phyloP scores from a whole-genome alignment of 768 basidiomycete species.

The Amanita muscaria region DNA sequence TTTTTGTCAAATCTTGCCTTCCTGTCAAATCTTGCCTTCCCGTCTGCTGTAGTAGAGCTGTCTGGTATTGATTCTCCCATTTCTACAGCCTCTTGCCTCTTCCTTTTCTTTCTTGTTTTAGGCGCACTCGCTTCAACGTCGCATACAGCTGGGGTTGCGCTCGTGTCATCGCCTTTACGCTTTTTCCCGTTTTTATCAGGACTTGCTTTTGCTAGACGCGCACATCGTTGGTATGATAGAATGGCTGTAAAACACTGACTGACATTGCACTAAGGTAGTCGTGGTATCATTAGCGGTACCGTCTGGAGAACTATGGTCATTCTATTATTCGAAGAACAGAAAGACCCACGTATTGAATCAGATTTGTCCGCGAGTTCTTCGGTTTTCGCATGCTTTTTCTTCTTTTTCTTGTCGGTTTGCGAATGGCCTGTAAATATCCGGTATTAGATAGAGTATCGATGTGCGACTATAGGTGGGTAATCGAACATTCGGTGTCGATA shows the following conservation, averaged over 20 bases:
- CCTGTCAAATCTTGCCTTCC: no score
- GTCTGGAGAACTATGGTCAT: no score
- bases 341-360: background rate
- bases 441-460: background rate
- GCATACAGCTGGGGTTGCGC: conserved; percentile 4
- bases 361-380: background rate
- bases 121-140: conserved; percentile 12
- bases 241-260: background rate
- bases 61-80: conserved; percentile 14
- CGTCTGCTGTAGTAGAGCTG: no score
- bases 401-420: conserved; percentile 1
- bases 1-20: no score
- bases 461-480: background rate
- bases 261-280: background rate
- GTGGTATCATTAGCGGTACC: background rate
- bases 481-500: no score
- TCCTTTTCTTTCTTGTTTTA: conserved; percentile 35
- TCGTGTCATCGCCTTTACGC: conserved; percentile 29
- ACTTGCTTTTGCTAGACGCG: conserved; percentile 18
- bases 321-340: background rate
- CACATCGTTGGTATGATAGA: background rate
- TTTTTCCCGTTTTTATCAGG: conserved; percentile 31
- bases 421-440: background rate
- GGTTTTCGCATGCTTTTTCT: background rate
- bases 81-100: conserved; percentile 30